These are phyloP conservation scores for Croton laevigatus DNA, from an alignment of 441 rosid species.

Conservation along the genomic window DNA sequence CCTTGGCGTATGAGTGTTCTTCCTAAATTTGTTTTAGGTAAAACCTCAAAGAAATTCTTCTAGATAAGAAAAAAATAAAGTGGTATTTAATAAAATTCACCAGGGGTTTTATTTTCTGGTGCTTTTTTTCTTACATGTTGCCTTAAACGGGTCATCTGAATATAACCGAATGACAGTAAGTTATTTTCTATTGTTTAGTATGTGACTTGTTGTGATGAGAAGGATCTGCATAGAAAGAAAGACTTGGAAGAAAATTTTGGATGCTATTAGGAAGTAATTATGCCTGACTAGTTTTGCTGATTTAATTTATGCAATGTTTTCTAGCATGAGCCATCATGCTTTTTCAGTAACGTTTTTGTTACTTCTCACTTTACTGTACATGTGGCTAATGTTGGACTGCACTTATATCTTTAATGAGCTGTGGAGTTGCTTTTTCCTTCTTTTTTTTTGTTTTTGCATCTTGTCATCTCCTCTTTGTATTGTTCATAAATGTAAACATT, in stretches of 20 bases:
- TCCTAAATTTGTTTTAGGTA: not conserved
- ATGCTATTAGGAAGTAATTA: not conserved
- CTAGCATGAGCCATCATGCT: conserved; percentile 4
- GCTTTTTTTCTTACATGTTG: not conserved
- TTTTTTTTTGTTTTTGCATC: not conserved
- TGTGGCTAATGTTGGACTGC: not conserved
- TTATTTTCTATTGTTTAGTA: not conserved
- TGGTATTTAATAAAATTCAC: not conserved
- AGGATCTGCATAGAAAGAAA: not conserved
- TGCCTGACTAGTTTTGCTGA: not conserved
- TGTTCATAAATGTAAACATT: not conserved
- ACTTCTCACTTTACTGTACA: not conserved
- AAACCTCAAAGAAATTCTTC: not conserved
- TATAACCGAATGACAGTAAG: not conserved
- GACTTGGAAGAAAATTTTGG: not conserved
- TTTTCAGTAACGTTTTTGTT: not conserved
- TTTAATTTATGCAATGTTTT: not conserved
- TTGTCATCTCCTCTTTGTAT: not conserved
- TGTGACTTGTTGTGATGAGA: not conserved
- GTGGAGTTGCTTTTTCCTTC: conserved; percentile 2
- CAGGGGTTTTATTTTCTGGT: not conserved
- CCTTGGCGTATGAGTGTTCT: not conserved
- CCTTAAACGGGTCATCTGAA: not conserved
- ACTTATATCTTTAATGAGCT: not conserved
- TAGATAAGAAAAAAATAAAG: not conserved